Percentiles rank a stretch among this genome's conserved stretches.
phyloP scores from a whole-genome alignment of 139 green algal genomes.

The Astrephomene gubernaculifera region DNA sequence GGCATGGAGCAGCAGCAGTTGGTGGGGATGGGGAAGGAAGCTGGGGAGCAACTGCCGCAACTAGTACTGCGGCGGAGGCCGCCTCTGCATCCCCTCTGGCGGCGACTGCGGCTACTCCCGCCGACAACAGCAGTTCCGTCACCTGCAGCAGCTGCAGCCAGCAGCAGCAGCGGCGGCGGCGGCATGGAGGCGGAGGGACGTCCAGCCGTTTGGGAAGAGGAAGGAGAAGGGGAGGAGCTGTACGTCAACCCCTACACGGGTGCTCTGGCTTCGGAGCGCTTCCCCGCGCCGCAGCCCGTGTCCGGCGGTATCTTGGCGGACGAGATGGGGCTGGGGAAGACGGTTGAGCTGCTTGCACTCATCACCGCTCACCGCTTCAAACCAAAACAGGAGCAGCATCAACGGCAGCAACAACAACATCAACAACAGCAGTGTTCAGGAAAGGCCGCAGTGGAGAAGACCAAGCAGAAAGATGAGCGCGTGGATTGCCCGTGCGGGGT shows the following conservation, averaged over 20 bases:
- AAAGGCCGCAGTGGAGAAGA: no score
- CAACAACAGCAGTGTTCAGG: no score
- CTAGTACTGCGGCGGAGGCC: slow-evolving; percentile 14
- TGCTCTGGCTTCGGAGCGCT: slow-evolving; percentile 21
- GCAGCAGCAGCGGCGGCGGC: background rate
- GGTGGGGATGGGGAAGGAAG: no score
- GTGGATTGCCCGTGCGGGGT: slow-evolving; percentile 64
- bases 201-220: background rate
- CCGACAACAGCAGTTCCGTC: no score
- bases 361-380: slow-evolving; percentile 76
- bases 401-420: no score
- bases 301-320: slow-evolving; percentile 68
- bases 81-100: no score
- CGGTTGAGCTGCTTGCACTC: slow-evolving; percentile 91
- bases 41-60: no score
- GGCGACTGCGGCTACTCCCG: no score
- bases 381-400: no score
- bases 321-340: slow-evolving; percentile 94
- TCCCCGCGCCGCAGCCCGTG: slow-evolving; percentile 36
- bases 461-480: no score
- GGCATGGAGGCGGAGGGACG: background rate
- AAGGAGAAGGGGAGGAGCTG: slow-evolving; percentile 7
- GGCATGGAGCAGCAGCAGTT: background rate
- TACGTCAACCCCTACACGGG: slow-evolving; percentile 72
- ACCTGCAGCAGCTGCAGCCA: no score